A percentile compares a stretch with the other conserved stretches of the same genome.
These are phyloP conservation scores for Alternaria angustiovoidea DNA, from an alignment of 2,329 filamentous ascomycete genomes.

Conservation along the genomic window DNA sequence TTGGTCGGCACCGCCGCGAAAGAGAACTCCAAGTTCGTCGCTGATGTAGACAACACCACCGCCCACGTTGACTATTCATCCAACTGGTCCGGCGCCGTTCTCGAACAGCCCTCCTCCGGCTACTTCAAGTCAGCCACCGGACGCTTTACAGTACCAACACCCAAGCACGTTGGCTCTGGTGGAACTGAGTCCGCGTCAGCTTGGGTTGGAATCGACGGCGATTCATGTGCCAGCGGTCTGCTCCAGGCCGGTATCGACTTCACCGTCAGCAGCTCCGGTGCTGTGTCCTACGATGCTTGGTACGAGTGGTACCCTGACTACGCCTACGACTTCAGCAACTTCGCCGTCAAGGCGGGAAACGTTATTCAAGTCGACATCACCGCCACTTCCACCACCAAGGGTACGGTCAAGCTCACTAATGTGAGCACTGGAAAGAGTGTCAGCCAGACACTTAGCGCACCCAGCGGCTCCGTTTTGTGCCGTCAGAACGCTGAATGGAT, in stretches of 20 bases:
- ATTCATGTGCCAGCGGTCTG: constrained; percentile 63
- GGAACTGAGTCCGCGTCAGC: constrained; percentile 59
- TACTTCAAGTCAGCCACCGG: constrained; percentile 63
- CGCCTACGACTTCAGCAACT: constrained; percentile 61
- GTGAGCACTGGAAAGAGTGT: constrained; percentile 61
- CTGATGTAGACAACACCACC: constrained; percentile 43
- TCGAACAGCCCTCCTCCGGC: constrained; percentile 49
- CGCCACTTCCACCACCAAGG: constrained; percentile 53
- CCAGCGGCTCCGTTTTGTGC: constrained; percentile 18
- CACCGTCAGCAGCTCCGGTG: constrained; percentile 46
- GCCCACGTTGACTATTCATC: constrained; percentile 60
- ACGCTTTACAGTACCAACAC: constrained; percentile 62
- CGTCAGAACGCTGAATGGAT: constrained; percentile 68
- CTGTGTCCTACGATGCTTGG: constrained; percentile 63
- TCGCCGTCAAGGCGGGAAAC: constrained; percentile 58
- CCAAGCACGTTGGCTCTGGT: constrained; percentile 51
- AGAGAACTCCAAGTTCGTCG: constrained; percentile 16
- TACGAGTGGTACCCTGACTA: constrained; percentile 69
- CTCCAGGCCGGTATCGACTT: constrained; percentile 68
- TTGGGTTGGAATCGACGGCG: constrained; percentile 70
- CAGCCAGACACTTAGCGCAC: constrained; percentile 57
- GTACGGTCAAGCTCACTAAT: constrained; percentile 62
- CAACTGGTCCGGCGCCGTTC: constrained; percentile 69
- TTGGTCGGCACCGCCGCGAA: constrained; percentile 22
- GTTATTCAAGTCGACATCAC: constrained; percentile 53